These are phyloP conservation scores for Aspergillus tubingensis DNA, from an alignment of 2,329 filamentous ascomycete species.

Conservation along the genomic window DNA sequence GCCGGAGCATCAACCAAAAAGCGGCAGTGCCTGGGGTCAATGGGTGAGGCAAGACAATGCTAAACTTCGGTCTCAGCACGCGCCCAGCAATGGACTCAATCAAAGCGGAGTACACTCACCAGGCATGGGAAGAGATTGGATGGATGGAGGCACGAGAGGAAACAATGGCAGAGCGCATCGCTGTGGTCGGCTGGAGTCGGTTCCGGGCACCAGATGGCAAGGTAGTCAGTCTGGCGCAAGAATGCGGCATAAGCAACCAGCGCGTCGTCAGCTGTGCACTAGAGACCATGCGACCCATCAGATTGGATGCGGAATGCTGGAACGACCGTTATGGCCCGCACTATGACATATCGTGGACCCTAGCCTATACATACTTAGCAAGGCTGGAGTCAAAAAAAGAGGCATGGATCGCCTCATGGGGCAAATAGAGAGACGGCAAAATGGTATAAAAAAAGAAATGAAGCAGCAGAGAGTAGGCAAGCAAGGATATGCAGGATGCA, in stretches of 20 bases:
- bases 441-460: slow-evolving; percentile 5
- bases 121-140: slow-evolving; percentile 15
- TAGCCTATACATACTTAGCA: background rate
- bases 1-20: slow-evolving; percentile 12
- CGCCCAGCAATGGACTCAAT: slow-evolving; percentile 20
- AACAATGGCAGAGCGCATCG: slow-evolving; percentile 14
- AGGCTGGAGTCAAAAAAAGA: background rate
- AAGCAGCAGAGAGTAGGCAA: background rate
- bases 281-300: slow-evolving; percentile 4
- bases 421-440: background rate
- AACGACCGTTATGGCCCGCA: slow-evolving; percentile 1
- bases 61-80: slow-evolving; percentile 21
- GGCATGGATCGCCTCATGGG: slow-evolving; percentile 3
- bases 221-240: background rate
- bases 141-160: slow-evolving; percentile 7
- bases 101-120: slow-evolving; percentile 17
- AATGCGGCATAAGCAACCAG: slow-evolving; percentile 2
- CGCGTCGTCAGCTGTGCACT: slow-evolving; percentile 10
- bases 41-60: slow-evolving; percentile 11
- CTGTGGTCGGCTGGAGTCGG: slow-evolving; percentile 19
- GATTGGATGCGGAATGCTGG: slow-evolving; percentile 1
- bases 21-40: slow-evolving; percentile 15
- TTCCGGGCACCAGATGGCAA: background rate
- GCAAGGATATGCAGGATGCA: slow-evolving; percentile 1
- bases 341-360: slow-evolving; percentile 10